Evolutionary conservation across 2,329 filamentous ascomycete genomes (phyloP).

Genomic region (Sclerotinia trifoliorum): DNA sequence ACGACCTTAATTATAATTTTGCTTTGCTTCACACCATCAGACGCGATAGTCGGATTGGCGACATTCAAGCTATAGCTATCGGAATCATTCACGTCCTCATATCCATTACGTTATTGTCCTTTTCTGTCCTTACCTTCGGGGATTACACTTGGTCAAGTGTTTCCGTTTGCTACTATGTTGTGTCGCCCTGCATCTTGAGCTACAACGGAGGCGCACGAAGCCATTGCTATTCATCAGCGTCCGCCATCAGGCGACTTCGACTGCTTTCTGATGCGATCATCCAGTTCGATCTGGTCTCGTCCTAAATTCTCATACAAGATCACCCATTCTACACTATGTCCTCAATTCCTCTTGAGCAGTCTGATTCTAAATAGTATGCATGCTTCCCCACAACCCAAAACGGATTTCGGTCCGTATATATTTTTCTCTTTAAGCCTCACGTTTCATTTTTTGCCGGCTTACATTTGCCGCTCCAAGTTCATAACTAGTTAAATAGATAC

Average conservation of each 20-base stretch:
- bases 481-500: too few relatives aligned
- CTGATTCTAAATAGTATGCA: neutral
- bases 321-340: neutral
- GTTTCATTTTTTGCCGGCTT: too few relatives aligned
- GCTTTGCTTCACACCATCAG: neutral
- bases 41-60: neutral
- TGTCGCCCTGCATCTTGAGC: too few relatives aligned
- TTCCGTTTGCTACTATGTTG: neutral
- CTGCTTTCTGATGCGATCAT: too few relatives aligned
- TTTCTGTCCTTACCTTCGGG: neutral
- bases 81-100: neutral
- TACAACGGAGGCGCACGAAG: neutral
- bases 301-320: neutral
- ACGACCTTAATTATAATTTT: constrained; percentile 7
- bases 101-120: neutral
- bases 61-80: neutral
- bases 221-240: neutral
- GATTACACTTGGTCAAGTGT: neutral
- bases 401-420: too few relatives aligned
- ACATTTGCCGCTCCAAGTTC: too few relatives aligned
- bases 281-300: neutral
- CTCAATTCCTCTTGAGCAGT: neutral
- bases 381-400: accelerated
- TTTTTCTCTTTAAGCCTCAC: too few relatives aligned
- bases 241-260: neutral